Base-by-base conservation (phyloP, 441 rosid genomes). In the Adansonia rubrostipa region DNA sequence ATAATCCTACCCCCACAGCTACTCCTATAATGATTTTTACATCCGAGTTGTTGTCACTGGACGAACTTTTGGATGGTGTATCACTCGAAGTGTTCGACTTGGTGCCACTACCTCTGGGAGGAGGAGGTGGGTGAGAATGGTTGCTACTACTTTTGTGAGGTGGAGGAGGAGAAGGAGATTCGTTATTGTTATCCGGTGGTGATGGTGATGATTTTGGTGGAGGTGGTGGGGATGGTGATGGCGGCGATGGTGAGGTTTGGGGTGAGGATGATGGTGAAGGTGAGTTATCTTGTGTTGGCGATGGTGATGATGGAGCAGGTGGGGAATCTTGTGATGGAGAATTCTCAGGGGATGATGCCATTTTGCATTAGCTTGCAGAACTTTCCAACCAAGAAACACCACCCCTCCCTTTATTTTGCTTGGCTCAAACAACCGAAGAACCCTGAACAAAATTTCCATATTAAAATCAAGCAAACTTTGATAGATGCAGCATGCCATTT, bases 271-370 rank as follows among this genome's bases (percentile, higher is more conserved):
- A 79, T 11, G 89, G 51, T 1, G 87, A 4, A 0, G 82, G 45
- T 15, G 69, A 77, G 54, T 72, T 28, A 3, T 78, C 77, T 0
- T 77, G 77, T 8, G 81, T 73, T 15, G 88, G 77, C 4, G 88
- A 45, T 20, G 68, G 17, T 2, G 81, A 20, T 9, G 80, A 66
- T 6, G 88, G 81, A 22, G 91, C 53, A 36, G 92, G 85, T 36
- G 88, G 77, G 36, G 92, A 82, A 47, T 79, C 77, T 3, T 87
- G 84, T 54, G 88, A 79, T 67, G 88, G 86, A 84, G 90, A 78
- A 71, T 85, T 81, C 72, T 78, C 83, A 51, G 88, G 82, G 44
- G 92, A 84, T 66, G 89, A 73, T 53, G 87, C 81, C 90, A 79
- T 79, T 54, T 53, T 40, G 50, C 24, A 48, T n/a, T 60, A 64